Evolutionary conservation across 192 early-diverging fungal species (phyloP).

Genomic region (Backusella westeae): DNA sequence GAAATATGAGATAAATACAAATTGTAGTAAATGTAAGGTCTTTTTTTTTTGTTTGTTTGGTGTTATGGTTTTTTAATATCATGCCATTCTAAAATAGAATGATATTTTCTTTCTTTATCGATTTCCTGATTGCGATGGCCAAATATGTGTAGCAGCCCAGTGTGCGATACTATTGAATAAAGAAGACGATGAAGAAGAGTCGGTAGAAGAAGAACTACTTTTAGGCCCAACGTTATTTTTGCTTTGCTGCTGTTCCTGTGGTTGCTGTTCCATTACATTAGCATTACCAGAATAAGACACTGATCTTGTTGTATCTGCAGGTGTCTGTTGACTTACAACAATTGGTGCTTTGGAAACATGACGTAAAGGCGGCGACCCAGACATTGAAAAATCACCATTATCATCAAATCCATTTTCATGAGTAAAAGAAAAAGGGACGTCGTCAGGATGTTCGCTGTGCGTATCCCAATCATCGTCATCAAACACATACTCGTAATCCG

Average conservation of each 20-base stretch:
- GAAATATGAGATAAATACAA: too few species aligned
- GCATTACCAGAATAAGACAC: neutral
- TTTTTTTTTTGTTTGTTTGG: too few species aligned
- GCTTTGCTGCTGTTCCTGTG: neutral
- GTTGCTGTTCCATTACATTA: neutral
- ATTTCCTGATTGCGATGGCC: slow-evolving; percentile 5
- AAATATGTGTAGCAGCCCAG: slow-evolving; percentile 15
- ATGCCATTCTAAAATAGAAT: neutral
- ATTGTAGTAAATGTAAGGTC: too few species aligned
- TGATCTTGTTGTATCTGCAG: neutral
- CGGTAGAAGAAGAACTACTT: neutral
- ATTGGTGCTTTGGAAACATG: neutral
- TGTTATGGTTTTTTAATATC: too few species aligned
- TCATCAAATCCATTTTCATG: neutral
- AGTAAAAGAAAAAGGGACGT: neutral
- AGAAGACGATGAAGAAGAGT: slow-evolving; percentile 1
- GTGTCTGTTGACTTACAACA: neutral
- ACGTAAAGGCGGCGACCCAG: neutral
- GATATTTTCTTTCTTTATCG: neutral
- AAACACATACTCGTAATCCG: neutral
- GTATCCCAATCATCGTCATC: slow-evolving; percentile 18
- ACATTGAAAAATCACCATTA: neutral
- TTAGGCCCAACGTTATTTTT: neutral
- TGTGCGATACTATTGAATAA: slow-evolving; percentile 6
- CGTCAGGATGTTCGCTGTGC: neutral